Evolutionary conservation across 2,329 filamentous ascomycete species (phyloP).

Genomic region (Pseudogymnoascus sp.): DNA sequence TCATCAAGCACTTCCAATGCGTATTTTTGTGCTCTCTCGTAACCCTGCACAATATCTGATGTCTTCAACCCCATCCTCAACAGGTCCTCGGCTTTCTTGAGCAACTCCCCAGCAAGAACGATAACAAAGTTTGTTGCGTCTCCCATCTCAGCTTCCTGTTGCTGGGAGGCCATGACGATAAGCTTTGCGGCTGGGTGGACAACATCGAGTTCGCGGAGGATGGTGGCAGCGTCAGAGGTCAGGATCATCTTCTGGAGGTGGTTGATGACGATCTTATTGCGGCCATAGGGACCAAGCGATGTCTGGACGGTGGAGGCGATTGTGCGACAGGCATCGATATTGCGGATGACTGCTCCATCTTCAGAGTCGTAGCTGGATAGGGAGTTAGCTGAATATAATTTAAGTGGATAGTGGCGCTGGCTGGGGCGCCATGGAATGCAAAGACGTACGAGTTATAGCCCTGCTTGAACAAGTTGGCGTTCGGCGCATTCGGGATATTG

Average conservation of each 20-base stretch:
- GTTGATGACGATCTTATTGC: slow-evolving; percentile 99
- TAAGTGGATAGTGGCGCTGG: not conserved
- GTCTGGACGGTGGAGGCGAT: slow-evolving; percentile 96
- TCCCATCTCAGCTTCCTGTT: slow-evolving; percentile 98
- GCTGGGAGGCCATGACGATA: slow-evolving; percentile 96
- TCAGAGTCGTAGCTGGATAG: slow-evolving; percentile 82
- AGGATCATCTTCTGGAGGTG: slow-evolving; percentile 99
- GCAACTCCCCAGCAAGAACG: slow-evolving; percentile 83
- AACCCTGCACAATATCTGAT: slow-evolving; percentile 92
- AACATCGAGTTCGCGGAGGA: slow-evolving; percentile 93
- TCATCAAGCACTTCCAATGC: slow-evolving; percentile 80
- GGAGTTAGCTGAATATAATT: slow-evolving; percentile 27
- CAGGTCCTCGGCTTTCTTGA: slow-evolving; percentile 95
- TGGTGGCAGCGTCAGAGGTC: slow-evolving; percentile 94
- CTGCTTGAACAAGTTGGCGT: slow-evolving; percentile 86
- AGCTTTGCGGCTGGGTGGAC: slow-evolving; percentile 97
- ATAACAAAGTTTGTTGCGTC: slow-evolving; percentile 98
- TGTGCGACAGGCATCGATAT: slow-evolving; percentile 95
- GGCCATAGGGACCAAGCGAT: slow-evolving; percentile 90
- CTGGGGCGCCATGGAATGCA: not conserved
- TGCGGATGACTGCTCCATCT: slow-evolving; percentile 96
- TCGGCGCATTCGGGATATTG: slow-evolving; percentile 88
- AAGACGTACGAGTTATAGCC: slow-evolving; percentile 59
- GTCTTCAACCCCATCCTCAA: slow-evolving; percentile 95
- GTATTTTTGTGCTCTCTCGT: slow-evolving; percentile 87